Evolutionary conservation across 768 basidiomycete species (phyloP), one percentile per base, ranked within the genome.

Genomic region (Tephrocybe sp.): DNA sequence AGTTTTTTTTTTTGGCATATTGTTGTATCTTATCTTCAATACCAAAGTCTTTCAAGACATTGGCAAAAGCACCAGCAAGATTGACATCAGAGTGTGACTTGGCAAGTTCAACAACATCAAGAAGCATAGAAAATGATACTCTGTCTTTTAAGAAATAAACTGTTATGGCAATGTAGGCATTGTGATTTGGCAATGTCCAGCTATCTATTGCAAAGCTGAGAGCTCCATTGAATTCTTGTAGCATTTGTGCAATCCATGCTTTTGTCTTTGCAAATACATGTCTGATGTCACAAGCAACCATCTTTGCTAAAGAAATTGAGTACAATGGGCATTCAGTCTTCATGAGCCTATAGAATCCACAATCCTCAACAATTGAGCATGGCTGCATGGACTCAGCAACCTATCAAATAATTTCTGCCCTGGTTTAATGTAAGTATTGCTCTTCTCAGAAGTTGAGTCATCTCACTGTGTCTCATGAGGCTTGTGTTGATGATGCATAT

Each of bases 331-430:
- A n/a, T n/a, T n/a, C n/a, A n/a, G n/a, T n/a, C n/a, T n/a, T n/a
- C n/a, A n/a, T n/a, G n/a, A n/a, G n/a, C n/a, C n/a, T n/a, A n/a
- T n/a, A n/a, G n/a, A n/a, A n/a, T n/a, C n/a, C 66, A 0, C 52
- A 32, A 45, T 75, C 69, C 1, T 58, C 41, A 0, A 73, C 63
- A 45, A 71, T 68, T 0, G 39, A 53, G 51, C 69, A 71, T 2
- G 70, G 70, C 0, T 62, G 59, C 17, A 60, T 49, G 26, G 55
- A 66, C 45, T 72, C 62, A 0, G 62, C 10, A 0, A 71, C 61
- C 70, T 72, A 75, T 34, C 14, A 14, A 8, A 34, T n/a, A n/a
- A n/a, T 8, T 14, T 14, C 9, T 14, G 14, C 33, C 0, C 53
- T 69, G 34, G 69, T 0, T 60, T 66, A 23, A 66, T 68, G 22